Conservation (phyloP, 1,284 basidiomycete genomes). For the Sporisorium iseilematis-ciliati region DNA sequence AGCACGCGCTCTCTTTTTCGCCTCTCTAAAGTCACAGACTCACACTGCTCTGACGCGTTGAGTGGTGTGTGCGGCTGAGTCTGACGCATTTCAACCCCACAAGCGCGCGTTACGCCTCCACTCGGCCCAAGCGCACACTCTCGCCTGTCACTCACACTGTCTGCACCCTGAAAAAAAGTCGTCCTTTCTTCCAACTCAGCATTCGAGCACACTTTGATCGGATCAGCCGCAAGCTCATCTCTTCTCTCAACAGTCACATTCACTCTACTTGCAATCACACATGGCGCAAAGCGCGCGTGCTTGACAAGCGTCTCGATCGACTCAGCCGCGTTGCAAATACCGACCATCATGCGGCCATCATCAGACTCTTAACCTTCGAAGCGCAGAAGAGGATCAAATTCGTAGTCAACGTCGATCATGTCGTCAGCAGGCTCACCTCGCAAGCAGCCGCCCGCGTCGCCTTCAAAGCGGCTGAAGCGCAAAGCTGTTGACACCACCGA, state of each 20-base stretch:
- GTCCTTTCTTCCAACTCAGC: not conserved
- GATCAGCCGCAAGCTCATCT: constrained; percentile 5
- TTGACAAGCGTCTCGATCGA: not conserved
- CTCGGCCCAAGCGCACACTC: constrained; percentile 4
- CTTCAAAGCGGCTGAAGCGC: constrained; percentile 23
- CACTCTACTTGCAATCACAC: too few species aligned
- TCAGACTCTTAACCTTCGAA: not conserved
- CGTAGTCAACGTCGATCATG: constrained; percentile 8
- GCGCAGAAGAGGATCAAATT: not conserved
- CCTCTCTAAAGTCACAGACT: not conserved
- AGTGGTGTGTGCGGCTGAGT: not conserved
- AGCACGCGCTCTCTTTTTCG: constrained; percentile 1
- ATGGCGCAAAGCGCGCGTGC: too few species aligned
- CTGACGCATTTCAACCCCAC: not conserved
- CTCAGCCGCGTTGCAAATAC: constrained; percentile 1
- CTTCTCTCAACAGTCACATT: too few species aligned
- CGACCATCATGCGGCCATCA: constrained; percentile 13
- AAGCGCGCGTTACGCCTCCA: constrained; percentile 1
- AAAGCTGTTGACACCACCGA: constrained; percentile 10
- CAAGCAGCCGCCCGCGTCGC: constrained; percentile 12
- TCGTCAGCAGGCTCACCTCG: constrained; percentile 17
- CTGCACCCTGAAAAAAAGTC: not conserved
- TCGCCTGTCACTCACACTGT: too few species aligned
- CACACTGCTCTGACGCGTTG: constrained; percentile 1
- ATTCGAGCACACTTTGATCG: not conserved